Evolutionary conservation across 768 basidiomycete species (phyloP), one percentile per base, ranked within the genome.

Genomic region (Phylloporus sp.): DNA sequence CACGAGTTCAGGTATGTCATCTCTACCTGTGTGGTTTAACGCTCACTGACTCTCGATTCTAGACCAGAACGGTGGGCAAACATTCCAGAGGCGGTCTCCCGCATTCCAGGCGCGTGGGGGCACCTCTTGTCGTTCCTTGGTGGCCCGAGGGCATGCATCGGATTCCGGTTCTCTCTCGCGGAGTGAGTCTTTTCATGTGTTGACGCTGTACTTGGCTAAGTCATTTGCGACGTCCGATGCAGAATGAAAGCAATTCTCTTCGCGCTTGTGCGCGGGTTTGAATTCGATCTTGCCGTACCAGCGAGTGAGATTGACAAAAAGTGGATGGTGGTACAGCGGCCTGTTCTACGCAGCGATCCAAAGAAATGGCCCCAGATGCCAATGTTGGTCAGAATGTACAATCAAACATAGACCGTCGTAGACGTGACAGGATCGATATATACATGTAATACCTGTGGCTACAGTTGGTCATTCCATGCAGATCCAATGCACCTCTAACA

Each of bases 311-410:
- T 45, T 11, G 29, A 22, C 6, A 15, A 3, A 4, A 29, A 22
- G 22, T 18, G 29, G 29, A 32, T 20, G 44, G 22, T 32, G 12
- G 44, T 45, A 6, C 18, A 32, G 13, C 18, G 44, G 44, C 44
- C 44, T 6, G 29, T 45, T 11, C 32, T 45, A 20, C 47, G 34
- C 5, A 39, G 47, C 22, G 56, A 57, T 38, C 43, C 56, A 2
- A 2, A 24, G 18, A 18, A 16, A 4, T 27, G 5, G 39, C 27
- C 50, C 2, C 56, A 58, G 34, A 39, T 58, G 16, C 56, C 56
- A 7, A 35, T 57, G 23, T 18, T 57, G n/a, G 7, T 57, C 45
- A 57, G 22, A 15, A 34, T 26, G 5, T 57, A 52, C 22, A 31
- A 38, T 39, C 38, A 27, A n/a, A n/a, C n/a, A 22, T 39, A 35